Evolutionary conservation across 257 asterid species (phyloP).

Genomic region (Avicennia marina): DNA sequence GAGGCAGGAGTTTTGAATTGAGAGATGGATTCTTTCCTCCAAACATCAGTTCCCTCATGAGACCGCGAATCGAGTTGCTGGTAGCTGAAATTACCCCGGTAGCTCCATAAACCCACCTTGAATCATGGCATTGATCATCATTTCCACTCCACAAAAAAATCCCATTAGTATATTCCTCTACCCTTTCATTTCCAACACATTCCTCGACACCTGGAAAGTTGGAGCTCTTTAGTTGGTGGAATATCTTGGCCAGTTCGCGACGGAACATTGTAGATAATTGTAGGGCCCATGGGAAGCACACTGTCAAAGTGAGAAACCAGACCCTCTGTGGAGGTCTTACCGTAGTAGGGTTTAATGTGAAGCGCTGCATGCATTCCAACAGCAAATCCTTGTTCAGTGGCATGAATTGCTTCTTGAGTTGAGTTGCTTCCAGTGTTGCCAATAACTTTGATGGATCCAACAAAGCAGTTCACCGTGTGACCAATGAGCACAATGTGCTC

Average conservation of each 20-base stretch:
- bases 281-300: too few species aligned
- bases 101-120: slow-evolving; percentile 77
- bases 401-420: slow-evolving; percentile 82
- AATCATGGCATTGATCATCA: slow-evolving; percentile 77
- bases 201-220: slow-evolving; percentile 85
- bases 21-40: too few species aligned
- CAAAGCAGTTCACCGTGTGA: too few species aligned
- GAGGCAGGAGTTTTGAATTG: too few species aligned
- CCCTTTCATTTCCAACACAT: slow-evolving; percentile 69
- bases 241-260: slow-evolving; percentile 87
- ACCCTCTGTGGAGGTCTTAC: slow-evolving; percentile 82
- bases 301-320: too few species aligned
- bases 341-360: slow-evolving; percentile 89
- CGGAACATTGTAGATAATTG: too few species aligned
- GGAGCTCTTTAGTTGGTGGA: slow-evolving; percentile 46
- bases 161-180: slow-evolving; percentile 54
- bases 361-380: slow-evolving; percentile 99
- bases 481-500: too few species aligned
- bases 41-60: too few species aligned
- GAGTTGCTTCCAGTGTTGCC: too few species aligned
- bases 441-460: too few species aligned
- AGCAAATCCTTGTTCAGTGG: slow-evolving; percentile 90
- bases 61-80: slow-evolving; percentile 81
- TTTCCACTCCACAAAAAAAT: slow-evolving; percentile 85
- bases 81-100: slow-evolving; percentile 75